Conservation (phyloP, 208 protist species). For the Crithidia acanthocephali region DNA sequence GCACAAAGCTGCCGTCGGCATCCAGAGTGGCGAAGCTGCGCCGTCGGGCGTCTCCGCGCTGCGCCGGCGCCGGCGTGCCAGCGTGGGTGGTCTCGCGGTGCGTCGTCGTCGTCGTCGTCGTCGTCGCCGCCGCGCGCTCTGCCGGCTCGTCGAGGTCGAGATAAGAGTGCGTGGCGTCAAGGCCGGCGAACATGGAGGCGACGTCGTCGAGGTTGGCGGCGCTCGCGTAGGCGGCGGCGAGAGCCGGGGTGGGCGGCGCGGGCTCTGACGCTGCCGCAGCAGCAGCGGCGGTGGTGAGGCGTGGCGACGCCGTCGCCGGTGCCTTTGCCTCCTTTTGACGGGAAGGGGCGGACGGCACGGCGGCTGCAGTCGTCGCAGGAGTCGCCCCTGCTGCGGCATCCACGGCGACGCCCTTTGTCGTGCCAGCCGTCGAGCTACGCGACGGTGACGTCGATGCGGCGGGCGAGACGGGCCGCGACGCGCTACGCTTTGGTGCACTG, state of each 20-base stretch:
- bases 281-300: not conserved
- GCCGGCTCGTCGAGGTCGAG: not conserved
- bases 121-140: too few species aligned
- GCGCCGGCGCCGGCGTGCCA: not conserved
- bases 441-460: not conserved
- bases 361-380: not conserved
- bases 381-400: not conserved
- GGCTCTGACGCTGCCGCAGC: not conserved
- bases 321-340: not conserved
- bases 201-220: not conserved
- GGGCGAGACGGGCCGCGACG: not conserved
- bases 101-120: too few species aligned
- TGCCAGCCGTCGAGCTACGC: not conserved
- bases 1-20: not conserved
- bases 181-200: not conserved
- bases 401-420: not conserved
- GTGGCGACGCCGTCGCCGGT: not conserved
- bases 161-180: not conserved
- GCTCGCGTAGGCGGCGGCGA: not conserved
- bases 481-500: not conserved
- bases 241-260: not conserved
- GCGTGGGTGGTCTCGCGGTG: not conserved
- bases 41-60: too few species aligned
- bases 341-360: not conserved
- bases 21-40: not conserved